phyloP scores from a whole-genome alignment of 2,329 filamentous ascomycete species.

The Calonectria pseudoreteaudii region DNA sequence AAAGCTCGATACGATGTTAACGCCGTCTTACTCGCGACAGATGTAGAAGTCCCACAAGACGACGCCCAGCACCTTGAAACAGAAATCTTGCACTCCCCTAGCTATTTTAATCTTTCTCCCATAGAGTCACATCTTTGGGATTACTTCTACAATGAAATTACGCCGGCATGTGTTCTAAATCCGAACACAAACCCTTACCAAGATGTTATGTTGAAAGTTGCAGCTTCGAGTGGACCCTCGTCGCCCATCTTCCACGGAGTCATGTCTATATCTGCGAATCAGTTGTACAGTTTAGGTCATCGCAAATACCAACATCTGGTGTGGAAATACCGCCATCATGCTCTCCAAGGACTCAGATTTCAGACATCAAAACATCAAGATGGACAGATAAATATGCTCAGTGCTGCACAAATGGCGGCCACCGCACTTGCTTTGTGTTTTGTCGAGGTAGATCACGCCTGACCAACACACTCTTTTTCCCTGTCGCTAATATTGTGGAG shows the following conservation, averaged over 20 bases:
- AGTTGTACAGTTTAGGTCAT: conserved; percentile 41
- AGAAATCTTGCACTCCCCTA: neutral
- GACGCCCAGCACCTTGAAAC: neutral
- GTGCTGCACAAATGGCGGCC: conserved; percentile 3
- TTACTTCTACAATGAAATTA: conserved; percentile 41
- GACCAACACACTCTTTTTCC: rapidly evolving
- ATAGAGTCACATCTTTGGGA: conserved; percentile 39
- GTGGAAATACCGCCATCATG: conserved; percentile 35
- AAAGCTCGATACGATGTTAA: neutral
- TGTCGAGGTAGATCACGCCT: neutral
- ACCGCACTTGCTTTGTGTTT: neutral
- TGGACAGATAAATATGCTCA: neutral
- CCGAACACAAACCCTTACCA: conserved; percentile 41
- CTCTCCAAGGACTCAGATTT: conserved; percentile 30
- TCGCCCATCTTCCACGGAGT: conserved; percentile 44
- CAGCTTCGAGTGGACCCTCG: conserved; percentile 30
- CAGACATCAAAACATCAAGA: neutral
- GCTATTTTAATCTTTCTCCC: conserved; percentile 30
- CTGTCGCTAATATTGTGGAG: neutral
- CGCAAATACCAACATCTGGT: conserved; percentile 29
- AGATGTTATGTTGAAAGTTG: conserved; percentile 41
- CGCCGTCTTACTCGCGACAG: neutral
- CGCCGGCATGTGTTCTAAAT: conserved; percentile 40
- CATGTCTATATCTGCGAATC: conserved; percentile 43
- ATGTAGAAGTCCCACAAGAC: neutral